Conservation (phyloP, 192 early-diverging fungal genomes). For the Umbelopsis isabellina region DNA sequence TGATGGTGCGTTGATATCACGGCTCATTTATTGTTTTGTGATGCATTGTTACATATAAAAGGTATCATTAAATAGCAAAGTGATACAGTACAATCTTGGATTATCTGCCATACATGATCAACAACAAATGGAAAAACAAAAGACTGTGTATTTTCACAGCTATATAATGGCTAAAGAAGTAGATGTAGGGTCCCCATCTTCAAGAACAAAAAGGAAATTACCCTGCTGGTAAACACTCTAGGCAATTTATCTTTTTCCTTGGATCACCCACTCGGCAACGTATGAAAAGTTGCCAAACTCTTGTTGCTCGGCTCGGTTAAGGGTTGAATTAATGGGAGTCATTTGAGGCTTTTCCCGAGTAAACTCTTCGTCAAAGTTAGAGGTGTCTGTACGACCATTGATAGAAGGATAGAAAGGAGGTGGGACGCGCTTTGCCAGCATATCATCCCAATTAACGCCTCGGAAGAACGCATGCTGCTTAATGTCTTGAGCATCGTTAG, state of each 20-base stretch:
- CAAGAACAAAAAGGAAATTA: too few species aligned
- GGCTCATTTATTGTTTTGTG: too few species aligned
- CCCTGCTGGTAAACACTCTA: too few species aligned
- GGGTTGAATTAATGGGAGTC: slow-evolving; percentile 86
- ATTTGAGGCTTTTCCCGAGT: slow-evolving; percentile 92
- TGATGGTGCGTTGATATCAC: too few species aligned
- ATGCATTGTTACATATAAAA: too few species aligned
- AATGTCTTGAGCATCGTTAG: slow-evolving; percentile 89
- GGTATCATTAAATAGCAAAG: too few species aligned
- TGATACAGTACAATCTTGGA: too few species aligned
- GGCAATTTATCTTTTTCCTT: slow-evolving; percentile 18
- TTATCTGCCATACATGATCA: too few species aligned
- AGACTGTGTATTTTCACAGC: too few species aligned
- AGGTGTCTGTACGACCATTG: slow-evolving; percentile 75
- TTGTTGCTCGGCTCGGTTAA: slow-evolving; percentile 84
- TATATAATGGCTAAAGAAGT: too few species aligned
- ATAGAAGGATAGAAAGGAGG: slow-evolving; percentile 94
- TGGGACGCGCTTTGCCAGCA: slow-evolving; percentile 82
- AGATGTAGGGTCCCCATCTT: too few species aligned
- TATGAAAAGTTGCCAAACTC: slow-evolving; percentile 96
- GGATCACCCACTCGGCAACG: slow-evolving; percentile 82
- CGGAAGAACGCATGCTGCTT: slow-evolving; percentile 94
- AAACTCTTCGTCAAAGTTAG: slow-evolving; percentile 99
- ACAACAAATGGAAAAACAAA: too few species aligned
- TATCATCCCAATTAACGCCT: slow-evolving; percentile 95